These are phyloP conservation scores for Neonectria faginata DNA, from an alignment of 2,329 filamentous ascomycete genomes.

Conservation along the genomic window DNA sequence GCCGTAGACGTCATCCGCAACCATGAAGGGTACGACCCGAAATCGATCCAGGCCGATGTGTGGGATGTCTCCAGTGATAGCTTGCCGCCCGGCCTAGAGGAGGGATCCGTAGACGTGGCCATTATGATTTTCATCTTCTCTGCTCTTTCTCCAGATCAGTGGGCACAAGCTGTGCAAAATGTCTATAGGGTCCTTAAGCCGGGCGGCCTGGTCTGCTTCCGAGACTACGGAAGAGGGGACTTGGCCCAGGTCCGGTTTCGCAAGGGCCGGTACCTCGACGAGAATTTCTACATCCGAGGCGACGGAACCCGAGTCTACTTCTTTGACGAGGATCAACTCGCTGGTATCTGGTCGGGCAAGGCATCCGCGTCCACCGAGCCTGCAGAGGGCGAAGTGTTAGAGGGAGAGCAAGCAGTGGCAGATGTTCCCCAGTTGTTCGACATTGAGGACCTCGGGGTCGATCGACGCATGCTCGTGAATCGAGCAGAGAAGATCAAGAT, in stretches of 20 bases:
- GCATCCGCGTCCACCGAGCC: constrained; percentile 26
- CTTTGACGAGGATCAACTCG: constrained; percentile 88
- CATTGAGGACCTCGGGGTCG: constrained; percentile 82
- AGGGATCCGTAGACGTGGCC: constrained; percentile 89
- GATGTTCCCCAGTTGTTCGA: constrained; percentile 66
- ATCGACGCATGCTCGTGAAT: constrained; percentile 92
- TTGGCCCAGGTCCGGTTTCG: constrained; percentile 97
- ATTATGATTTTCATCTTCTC: constrained; percentile 98
- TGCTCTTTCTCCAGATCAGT: constrained; percentile 86
- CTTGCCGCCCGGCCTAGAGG: constrained; percentile 80
- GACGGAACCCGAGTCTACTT: constrained; percentile 98
- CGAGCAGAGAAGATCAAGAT: constrained; percentile 92
- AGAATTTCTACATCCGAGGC: constrained; percentile 97
- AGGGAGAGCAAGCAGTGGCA: constrained; percentile 29
- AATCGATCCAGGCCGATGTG: constrained; percentile 86
- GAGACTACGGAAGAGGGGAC: constrained; percentile 96
- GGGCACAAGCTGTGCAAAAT: constrained; percentile 84
- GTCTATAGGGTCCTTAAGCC: constrained; percentile 87
- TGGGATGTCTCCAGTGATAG: constrained; percentile 86
- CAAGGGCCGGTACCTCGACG: constrained; percentile 91
- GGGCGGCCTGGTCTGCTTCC: constrained; percentile 92
- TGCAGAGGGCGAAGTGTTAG: constrained; percentile 29
- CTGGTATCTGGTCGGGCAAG: constrained; percentile 77
- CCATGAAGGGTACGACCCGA: constrained; percentile 79
- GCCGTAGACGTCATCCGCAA: constrained; percentile 92